phyloP scores from a whole-genome alignment of 163 green algal genomes.

The Scenedesmus sp. region DNA sequence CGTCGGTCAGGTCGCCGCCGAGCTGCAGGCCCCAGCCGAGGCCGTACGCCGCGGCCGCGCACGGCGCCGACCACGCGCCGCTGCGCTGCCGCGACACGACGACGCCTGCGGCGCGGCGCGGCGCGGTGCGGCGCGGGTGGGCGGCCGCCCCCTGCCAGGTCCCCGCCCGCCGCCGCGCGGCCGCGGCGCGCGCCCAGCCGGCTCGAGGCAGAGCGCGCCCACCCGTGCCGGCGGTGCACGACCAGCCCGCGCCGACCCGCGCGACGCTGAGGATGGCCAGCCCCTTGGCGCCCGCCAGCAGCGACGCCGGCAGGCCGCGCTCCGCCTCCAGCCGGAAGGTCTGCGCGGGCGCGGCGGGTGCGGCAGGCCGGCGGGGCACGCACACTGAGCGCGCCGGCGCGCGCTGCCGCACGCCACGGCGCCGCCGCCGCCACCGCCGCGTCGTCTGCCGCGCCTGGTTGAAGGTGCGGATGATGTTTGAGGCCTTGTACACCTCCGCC shows the following conservation, averaged over 20 bases:
- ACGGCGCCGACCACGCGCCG: constrained; percentile 68
- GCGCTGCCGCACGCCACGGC: not conserved
- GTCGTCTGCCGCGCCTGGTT: constrained; percentile 8
- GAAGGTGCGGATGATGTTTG: constrained; percentile 73
- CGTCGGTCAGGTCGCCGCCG: constrained; percentile 64
- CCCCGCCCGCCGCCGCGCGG: too few relatives aligned
- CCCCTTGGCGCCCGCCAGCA: constrained; percentile 61
- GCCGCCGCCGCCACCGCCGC: not conserved
- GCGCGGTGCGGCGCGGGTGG: too few relatives aligned
- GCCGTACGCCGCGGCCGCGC: constrained; percentile 55
- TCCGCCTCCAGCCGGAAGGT: constrained; percentile 54
- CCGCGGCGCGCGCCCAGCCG: too few relatives aligned
- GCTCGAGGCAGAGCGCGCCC: too few relatives aligned
- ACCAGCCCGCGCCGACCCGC: constrained; percentile 71
- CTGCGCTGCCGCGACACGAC: constrained; percentile 55
- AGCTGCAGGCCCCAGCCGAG: constrained; percentile 74
- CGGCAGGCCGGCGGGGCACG: not conserved
- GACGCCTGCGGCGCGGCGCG: constrained; percentile 53
- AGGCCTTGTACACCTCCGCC: constrained; percentile 76
- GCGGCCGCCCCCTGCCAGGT: too few relatives aligned
- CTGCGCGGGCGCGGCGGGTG: not conserved
- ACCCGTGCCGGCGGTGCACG: constrained; percentile 54
- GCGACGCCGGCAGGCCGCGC: constrained; percentile 53
- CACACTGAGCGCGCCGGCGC: not conserved
- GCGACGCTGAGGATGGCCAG: constrained; percentile 67